Percentiles rank a stretch among this genome's conserved stretches.
Evolutionary conservation across 164 flowering plant genomes (phyloP).

Genomic region (Euptelea pleiosperma): DNA sequence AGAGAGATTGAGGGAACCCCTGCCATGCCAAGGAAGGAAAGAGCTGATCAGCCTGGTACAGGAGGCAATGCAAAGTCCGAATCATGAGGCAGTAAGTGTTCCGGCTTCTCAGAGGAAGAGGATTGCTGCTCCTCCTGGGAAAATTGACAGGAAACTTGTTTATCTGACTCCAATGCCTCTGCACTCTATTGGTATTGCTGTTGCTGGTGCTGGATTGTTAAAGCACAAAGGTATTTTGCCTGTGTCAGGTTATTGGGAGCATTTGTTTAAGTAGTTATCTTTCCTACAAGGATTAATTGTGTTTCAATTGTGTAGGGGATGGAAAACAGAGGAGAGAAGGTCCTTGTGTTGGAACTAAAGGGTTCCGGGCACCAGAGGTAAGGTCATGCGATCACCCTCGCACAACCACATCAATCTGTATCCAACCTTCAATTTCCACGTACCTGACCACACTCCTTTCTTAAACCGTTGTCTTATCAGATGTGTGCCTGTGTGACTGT

Average conservation of each 20-base stretch:
- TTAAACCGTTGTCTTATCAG: background rate
- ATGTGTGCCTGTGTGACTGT: no score
- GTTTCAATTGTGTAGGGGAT: constrained; percentile 37
- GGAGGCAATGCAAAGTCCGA: constrained; percentile 52
- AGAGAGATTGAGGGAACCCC: constrained; percentile 68
- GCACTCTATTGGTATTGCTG: constrained; percentile 41
- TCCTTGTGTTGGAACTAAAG: constrained; percentile 94
- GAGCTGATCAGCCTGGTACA: constrained; percentile 65
- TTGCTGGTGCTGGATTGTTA: constrained; percentile 50
- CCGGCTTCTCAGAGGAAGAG: constrained; percentile 68
- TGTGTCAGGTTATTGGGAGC: background rate
- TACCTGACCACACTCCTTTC: no score
- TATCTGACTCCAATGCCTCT: constrained; percentile 88
- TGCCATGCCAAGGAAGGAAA: constrained; percentile 71
- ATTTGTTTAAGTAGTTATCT: background rate
- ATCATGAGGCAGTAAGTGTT: constrained; percentile 31
- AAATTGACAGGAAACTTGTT: constrained; percentile 34
- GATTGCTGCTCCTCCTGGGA: constrained; percentile 63
- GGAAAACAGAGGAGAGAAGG: constrained; percentile 73
- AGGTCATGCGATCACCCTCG: constrained; percentile 7
- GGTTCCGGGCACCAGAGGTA: constrained; percentile 99
- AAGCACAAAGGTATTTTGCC: constrained; percentile 44
- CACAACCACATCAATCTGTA: background rate
- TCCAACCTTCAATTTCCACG: background rate
- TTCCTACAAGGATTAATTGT: background rate